A percentile compares a stretch with the other conserved stretches of the same genome.
phyloP scores from a whole-genome alignment of 2,329 filamentous ascomycete genomes.

The Fusarium virguliforme region DNA sequence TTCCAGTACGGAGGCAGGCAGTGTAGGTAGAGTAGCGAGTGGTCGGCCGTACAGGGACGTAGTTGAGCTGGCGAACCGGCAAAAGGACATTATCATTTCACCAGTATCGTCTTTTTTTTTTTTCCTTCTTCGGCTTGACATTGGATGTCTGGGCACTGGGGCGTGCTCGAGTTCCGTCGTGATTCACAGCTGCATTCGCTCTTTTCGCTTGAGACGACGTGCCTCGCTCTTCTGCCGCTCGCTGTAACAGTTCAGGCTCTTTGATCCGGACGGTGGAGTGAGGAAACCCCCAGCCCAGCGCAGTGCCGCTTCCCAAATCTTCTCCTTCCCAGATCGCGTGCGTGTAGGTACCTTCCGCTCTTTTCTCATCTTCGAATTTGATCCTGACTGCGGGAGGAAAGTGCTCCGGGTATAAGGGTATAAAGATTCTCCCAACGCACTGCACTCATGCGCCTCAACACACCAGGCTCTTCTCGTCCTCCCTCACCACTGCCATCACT shows the following conservation, averaged over 20 bases:
- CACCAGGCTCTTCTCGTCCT: slow-evolving; percentile 35
- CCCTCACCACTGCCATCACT: slow-evolving; percentile 31
- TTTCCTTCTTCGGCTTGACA: slow-evolving; percentile 1
- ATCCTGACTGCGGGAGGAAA: slow-evolving; percentile 24
- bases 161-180: slow-evolving; percentile 42
- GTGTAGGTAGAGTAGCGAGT: slow-evolving; percentile 3
- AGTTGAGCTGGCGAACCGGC: slow-evolving; percentile 37
- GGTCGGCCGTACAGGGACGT: slow-evolving; percentile 6
- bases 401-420: slow-evolving; percentile 49
- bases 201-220: slow-evolving; percentile 15
- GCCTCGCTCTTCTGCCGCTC: slow-evolving; percentile 23
- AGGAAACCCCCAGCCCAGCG: slow-evolving; percentile 20
- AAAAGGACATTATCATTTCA: slow-evolving; percentile 17
- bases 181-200: slow-evolving; percentile 42
- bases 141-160: slow-evolving; percentile 31
- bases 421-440: slow-evolving; percentile 46
- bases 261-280: slow-evolving; percentile 35
- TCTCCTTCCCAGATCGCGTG: slow-evolving; percentile 32
- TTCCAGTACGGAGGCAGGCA: slow-evolving; percentile 11
- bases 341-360: slow-evolving; percentile 23
- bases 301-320: slow-evolving; percentile 22
- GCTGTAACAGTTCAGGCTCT: slow-evolving; percentile 36
- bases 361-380: slow-evolving; percentile 32
- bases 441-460: slow-evolving; percentile 29
- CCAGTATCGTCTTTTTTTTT: not conserved